Evolutionary conservation across 805 yeast species (phyloP).

Genomic region (Tetrapisispora nanseiensis): DNA sequence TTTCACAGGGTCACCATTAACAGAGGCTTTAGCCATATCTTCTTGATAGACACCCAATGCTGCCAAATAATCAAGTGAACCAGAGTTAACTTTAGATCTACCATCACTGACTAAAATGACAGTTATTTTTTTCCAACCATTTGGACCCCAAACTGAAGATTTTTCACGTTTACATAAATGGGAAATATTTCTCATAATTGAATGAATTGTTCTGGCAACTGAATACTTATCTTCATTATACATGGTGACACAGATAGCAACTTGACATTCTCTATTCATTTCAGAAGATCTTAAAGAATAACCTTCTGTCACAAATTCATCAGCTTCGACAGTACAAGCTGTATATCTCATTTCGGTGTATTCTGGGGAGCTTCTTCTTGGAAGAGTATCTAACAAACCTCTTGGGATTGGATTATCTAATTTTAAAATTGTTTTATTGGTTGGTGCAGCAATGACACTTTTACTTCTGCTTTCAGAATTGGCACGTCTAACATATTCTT

Average conservation of each 20-base stretch:
- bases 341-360: conserved; percentile 94
- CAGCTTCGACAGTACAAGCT: conserved; percentile 92
- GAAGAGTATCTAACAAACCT: conserved; percentile 72
- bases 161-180: conserved; percentile 73
- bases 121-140: conserved; percentile 94
- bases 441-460: conserved; percentile 27
- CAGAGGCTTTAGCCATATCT: conserved; percentile 90
- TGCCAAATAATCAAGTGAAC: conserved; percentile 78
- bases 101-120: conserved; percentile 92
- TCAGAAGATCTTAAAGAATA: conserved; percentile 82
- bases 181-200: conserved; percentile 86
- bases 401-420: conserved; percentile 93
- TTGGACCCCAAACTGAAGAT: conserved; percentile 89
- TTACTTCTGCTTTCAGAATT: conserved; percentile 62
- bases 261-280: conserved; percentile 81
- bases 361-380: conserved; percentile 83
- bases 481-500: conserved; percentile 39
- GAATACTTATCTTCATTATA: conserved; percentile 89
- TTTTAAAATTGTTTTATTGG: conserved; percentile 53
- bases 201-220: conserved; percentile 87
- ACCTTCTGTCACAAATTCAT: conserved; percentile 68
- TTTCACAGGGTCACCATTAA: conserved; percentile 81
- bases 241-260: conserved; percentile 91
- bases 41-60: conserved; percentile 97
- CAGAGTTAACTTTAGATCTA: conserved; percentile 74